Conservation (phyloP, 768 basidiomycete species). For the Paxillus ammoniavirescens region DNA sequence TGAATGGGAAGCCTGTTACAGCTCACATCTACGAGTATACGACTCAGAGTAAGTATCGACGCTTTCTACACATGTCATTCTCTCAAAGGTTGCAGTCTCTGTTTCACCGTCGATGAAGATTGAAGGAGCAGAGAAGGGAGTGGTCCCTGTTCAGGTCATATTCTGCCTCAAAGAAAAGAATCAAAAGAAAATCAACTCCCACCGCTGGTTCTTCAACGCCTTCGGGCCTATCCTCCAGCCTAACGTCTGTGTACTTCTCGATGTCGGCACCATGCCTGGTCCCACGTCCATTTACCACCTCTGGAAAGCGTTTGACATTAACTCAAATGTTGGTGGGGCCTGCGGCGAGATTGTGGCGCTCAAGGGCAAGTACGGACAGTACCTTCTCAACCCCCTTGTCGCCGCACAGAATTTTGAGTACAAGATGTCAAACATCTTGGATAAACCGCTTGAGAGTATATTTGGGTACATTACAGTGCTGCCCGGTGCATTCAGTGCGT, state of each 20-base stretch:
- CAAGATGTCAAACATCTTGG: slow-evolving; percentile 91
- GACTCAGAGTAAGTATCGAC: slow-evolving; percentile 61
- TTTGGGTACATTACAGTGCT: slow-evolving; percentile 96
- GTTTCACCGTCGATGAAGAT: slow-evolving; percentile 80
- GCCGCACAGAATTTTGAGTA: slow-evolving; percentile 95
- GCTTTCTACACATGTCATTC: neutral
- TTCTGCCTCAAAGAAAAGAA: slow-evolving; percentile 93
- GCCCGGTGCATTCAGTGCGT: slow-evolving; percentile 91
- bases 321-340: slow-evolving; percentile 87
- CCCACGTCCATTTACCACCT: slow-evolving; percentile 88
- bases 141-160: slow-evolving; percentile 88
- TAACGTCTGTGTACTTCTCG: slow-evolving; percentile 90
- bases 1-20: slow-evolving; percentile 79
- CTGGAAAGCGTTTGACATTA: slow-evolving; percentile 94
- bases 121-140: slow-evolving; percentile 73
- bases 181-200: slow-evolving; percentile 95
- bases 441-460: slow-evolving; percentile 86
- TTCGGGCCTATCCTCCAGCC: slow-evolving; percentile 81
- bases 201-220: slow-evolving; percentile 94
- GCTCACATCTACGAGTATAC: slow-evolving; percentile 96
- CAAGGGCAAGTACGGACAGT: slow-evolving; percentile 79
- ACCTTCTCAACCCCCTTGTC: slow-evolving; percentile 82
- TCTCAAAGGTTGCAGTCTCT: slow-evolving; percentile 52
- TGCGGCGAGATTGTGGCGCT: slow-evolving; percentile 96
- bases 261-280: slow-evolving; percentile 85